A percentile compares a stretch with the other conserved stretches of the same genome.
Conservation (phyloP, 208 protist genomes). For the Crithidia bombi region DNA sequence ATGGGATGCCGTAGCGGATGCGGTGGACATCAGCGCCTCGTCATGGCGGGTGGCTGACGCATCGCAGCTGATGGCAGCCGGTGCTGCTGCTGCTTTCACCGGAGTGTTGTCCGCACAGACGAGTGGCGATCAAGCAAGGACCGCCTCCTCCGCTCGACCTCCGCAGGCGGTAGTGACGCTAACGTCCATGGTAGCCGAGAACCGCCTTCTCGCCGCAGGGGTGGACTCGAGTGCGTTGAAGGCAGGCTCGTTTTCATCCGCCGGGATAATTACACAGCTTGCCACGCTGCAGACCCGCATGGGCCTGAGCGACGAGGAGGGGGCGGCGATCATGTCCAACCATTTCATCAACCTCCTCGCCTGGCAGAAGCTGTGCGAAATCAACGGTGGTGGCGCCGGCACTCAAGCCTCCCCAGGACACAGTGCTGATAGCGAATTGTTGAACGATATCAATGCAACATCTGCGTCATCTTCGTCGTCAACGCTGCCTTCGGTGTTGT, state of each 20-base stretch:
- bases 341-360: constrained; percentile 90
- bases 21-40: constrained; percentile 72
- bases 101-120: background rate
- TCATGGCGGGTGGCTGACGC: constrained; percentile 73
- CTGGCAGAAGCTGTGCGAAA: constrained; percentile 75
- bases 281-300: constrained; percentile 41
- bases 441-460: constrained; percentile 4
- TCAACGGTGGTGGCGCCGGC: constrained; percentile 38
- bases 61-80: constrained; percentile 30
- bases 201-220: constrained; percentile 60
- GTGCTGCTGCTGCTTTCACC: constrained; percentile 15
- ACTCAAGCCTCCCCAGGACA: background rate
- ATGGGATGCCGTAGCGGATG: constrained; percentile 82
- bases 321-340: constrained; percentile 74
- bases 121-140: background rate
- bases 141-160: background rate
- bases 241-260: constrained; percentile 65
- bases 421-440: background rate
- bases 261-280: constrained; percentile 64
- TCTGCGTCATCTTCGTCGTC: background rate
- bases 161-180: constrained; percentile 47
- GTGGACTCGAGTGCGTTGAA: constrained; percentile 54
- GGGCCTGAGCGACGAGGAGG: constrained; percentile 55
- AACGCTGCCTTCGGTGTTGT: background rate
- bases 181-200: constrained; percentile 67